phyloP scores from a whole-genome alignment of 768 basidiomycete genomes.

The Russula sp. region DNA sequence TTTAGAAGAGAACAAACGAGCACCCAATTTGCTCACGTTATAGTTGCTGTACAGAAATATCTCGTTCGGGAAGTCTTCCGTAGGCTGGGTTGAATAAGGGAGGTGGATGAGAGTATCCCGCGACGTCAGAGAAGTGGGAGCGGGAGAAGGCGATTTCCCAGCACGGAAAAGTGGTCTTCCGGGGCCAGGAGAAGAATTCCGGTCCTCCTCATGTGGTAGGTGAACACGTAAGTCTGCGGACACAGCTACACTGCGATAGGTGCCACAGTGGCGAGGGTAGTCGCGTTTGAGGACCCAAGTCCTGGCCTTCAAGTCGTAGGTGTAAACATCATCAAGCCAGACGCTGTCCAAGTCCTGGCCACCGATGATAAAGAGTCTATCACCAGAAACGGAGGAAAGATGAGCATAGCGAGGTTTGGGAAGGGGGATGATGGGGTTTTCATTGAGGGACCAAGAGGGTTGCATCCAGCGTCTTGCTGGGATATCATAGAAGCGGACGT shows the following conservation, averaged over 20 bases:
- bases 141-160: conserved; percentile 31
- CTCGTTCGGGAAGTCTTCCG: conserved; percentile 71
- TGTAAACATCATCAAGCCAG: conserved; percentile 90
- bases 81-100: conserved; percentile 68
- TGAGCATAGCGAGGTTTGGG: conserved; percentile 94
- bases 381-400: conserved; percentile 77
- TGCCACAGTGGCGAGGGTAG: conserved; percentile 91
- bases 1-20: conserved; percentile 4
- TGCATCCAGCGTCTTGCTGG: conserved; percentile 65
- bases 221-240: conserved; percentile 63
- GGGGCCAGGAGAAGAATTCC: conserved; percentile 41
- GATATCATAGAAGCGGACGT: conserved; percentile 86
- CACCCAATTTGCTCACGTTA: conserved; percentile 51
- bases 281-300: conserved; percentile 75
- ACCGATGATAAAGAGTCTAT: conserved; percentile 85
- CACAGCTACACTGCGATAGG: conserved; percentile 90
- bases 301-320: conserved; percentile 68
- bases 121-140: conserved; percentile 44
- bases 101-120: conserved; percentile 59
- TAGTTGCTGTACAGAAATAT: conserved; percentile 94
- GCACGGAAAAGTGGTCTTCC: conserved; percentile 51
- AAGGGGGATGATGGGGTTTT: conserved; percentile 39
- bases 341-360: conserved; percentile 92
- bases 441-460: conserved; percentile 30
- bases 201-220: conserved; percentile 53